These are phyloP conservation scores for Phytophthora pluvialis DNA, from an alignment of 352 stramenopile genomes.

Conservation along the genomic window DNA sequence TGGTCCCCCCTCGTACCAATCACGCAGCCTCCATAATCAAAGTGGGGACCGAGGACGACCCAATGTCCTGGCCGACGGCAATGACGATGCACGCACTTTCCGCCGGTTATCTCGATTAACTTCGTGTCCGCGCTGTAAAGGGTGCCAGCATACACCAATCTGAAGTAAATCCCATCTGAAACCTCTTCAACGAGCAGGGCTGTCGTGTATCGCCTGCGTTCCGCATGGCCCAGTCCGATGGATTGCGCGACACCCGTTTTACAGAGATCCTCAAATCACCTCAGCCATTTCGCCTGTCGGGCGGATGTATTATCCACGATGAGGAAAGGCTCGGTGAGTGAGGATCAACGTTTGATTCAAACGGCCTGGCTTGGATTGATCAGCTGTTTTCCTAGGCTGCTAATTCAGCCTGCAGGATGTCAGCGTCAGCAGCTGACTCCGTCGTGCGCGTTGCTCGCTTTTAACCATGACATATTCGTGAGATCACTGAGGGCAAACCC, in stretches of 20 bases:
- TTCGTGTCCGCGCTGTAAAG: slow-evolving; percentile 5
- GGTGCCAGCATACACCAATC: slow-evolving; percentile 16
- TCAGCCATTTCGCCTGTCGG: background rate
- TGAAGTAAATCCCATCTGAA: slow-evolving; percentile 21
- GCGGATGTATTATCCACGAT: slow-evolving; percentile 6
- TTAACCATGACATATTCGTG: too few species aligned
- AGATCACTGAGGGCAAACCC: background rate
- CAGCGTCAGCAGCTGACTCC: background rate
- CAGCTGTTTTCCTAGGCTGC: too few species aligned
- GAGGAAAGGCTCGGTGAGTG: slow-evolving; percentile 1
- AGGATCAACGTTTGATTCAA: too few species aligned
- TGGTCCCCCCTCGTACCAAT: slow-evolving; percentile 29
- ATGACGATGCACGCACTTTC: background rate
- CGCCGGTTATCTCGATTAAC: background rate
- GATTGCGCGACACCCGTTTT: slow-evolving; percentile 17
- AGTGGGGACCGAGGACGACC: background rate
- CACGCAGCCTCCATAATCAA: slow-evolving; percentile 19
- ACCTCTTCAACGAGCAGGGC: slow-evolving; percentile 19
- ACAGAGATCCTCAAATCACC: slow-evolving; percentile 16
- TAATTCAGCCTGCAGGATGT: background rate
- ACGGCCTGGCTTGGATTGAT: too few species aligned
- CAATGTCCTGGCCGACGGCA: background rate
- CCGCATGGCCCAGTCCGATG: slow-evolving; percentile 21
- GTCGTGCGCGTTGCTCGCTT: background rate
- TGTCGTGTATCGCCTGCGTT: slow-evolving; percentile 12